These are phyloP conservation scores for Scortechinia acanthostroma DNA, from an alignment of 2,329 filamentous ascomycete species.

Conservation along the genomic window DNA sequence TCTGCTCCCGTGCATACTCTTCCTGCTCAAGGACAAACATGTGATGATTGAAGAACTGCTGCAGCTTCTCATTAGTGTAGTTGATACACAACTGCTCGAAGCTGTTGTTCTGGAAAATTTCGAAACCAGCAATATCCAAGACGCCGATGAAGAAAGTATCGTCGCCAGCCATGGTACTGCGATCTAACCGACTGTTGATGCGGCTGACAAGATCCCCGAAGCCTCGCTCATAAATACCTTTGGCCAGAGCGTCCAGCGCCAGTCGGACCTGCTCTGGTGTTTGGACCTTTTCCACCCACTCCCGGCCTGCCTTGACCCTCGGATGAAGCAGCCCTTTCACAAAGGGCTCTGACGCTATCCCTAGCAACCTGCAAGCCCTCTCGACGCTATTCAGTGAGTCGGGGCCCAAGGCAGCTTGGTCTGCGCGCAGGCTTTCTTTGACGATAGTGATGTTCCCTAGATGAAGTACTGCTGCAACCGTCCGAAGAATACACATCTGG, in stretches of 20 bases:
- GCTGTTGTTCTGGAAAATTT: slow-evolving; percentile 97
- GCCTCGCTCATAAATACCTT: slow-evolving; percentile 93
- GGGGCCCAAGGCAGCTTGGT: slow-evolving; percentile 76
- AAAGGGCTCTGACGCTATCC: slow-evolving; percentile 78
- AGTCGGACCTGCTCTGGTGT: slow-evolving; percentile 93
- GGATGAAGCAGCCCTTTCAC: slow-evolving; percentile 84
- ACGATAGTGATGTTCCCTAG: slow-evolving; percentile 84
- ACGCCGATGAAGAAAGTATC: slow-evolving; percentile 96
- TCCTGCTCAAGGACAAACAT: slow-evolving; percentile 99
- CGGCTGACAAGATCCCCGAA: slow-evolving; percentile 87
- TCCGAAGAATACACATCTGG: slow-evolving; percentile 75
- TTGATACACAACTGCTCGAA: slow-evolving; percentile 99
- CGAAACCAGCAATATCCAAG: slow-evolving; percentile 96
- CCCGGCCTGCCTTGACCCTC: slow-evolving; percentile 85
- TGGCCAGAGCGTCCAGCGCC: slow-evolving; percentile 81
- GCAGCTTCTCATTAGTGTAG: slow-evolving; percentile 97
- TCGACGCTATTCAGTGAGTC: slow-evolving; percentile 71
- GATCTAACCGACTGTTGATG: slow-evolving; percentile 86
- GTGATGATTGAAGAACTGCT: slow-evolving; percentile 99
- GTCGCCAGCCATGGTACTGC: slow-evolving; percentile 74
- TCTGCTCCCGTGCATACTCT: slow-evolving; percentile 93
- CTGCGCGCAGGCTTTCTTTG: slow-evolving; percentile 82
- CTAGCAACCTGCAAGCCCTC: slow-evolving; percentile 76
- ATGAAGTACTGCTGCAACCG: slow-evolving; percentile 84
- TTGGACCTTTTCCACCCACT: slow-evolving; percentile 98